These are phyloP conservation scores for Gentiana straminea DNA, from an alignment of 257 asterid genomes.

Conservation along the genomic window DNA sequence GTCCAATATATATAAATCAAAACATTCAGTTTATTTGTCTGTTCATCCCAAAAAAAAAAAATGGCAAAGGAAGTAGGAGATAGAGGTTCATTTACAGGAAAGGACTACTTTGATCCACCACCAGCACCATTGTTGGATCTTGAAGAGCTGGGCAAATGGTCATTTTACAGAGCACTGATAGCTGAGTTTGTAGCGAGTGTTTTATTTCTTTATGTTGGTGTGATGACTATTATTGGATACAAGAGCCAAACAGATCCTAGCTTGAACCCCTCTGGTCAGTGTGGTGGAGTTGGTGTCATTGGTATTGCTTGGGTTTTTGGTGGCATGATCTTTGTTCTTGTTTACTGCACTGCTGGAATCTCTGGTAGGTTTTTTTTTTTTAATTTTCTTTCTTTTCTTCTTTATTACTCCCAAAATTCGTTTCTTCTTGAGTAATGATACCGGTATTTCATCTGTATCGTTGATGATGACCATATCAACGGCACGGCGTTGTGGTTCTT, in stretches of 20 bases:
- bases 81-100: constrained; percentile 16
- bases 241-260: constrained; percentile 17
- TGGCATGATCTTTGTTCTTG: constrained; percentile 40
- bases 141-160: constrained; percentile 32
- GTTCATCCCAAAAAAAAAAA: too few species aligned
- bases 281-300: constrained; percentile 31
- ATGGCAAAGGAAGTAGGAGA: constrained; percentile 15
- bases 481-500: too few species aligned
- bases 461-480: too few species aligned
- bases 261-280: constrained; percentile 1
- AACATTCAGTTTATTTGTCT: too few species aligned
- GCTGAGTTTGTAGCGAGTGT: constrained; percentile 39
- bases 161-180: constrained; percentile 35
- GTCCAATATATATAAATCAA: too few species aligned
- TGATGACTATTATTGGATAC: constrained; percentile 33
- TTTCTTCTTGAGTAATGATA: too few species aligned
- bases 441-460: too few species aligned
- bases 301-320: constrained; percentile 51
- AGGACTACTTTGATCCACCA: constrained; percentile 37
- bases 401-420: too few species aligned
- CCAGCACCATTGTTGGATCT: constrained; percentile 27
- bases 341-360: constrained; percentile 44
- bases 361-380: constrained; percentile 19
- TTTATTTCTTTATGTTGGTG: constrained; percentile 30
- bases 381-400: not conserved